These are phyloP conservation scores for Canavalia gladiata DNA, from an alignment of 306 rosid species.

Conservation along the genomic window DNA sequence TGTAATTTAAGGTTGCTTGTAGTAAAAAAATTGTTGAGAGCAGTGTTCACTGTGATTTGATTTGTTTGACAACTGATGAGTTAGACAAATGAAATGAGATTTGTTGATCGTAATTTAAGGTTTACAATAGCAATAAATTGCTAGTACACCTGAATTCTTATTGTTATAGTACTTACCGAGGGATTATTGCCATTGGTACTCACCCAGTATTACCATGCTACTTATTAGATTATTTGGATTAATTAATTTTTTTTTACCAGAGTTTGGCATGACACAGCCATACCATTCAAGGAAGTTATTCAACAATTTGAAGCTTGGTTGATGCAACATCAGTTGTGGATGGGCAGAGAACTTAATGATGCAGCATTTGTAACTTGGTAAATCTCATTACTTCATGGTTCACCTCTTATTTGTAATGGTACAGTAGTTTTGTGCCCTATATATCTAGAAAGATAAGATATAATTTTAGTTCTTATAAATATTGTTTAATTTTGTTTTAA, in stretches of 20 bases:
- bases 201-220: neutral
- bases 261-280: constrained; percentile 98
- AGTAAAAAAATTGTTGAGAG: neutral
- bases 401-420: constrained; percentile 19
- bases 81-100: constrained; percentile 26
- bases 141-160: neutral
- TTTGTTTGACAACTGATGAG: neutral
- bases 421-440: neutral
- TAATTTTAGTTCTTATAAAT: too few relatives aligned
- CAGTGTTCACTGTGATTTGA: constrained; percentile 37
- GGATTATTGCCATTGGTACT: constrained; percentile 1
- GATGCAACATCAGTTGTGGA: constrained; percentile 71
- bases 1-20: constrained; percentile 27
- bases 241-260: constrained; percentile 47
- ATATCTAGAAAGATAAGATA: neutral
- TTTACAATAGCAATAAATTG: neutral
- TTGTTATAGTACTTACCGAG: constrained; percentile 18
- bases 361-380: constrained; percentile 95
- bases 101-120: constrained; percentile 15
- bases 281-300: constrained; percentile 78
- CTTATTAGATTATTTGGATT: neutral
- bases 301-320: constrained; percentile 88
- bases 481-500: too few relatives aligned
- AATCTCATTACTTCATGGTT: constrained; percentile 41
- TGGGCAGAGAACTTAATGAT: constrained; percentile 62